Evolutionary conservation across 108 stramenopile species (phyloP).

Genomic region (Conticribra weissflogii): DNA sequence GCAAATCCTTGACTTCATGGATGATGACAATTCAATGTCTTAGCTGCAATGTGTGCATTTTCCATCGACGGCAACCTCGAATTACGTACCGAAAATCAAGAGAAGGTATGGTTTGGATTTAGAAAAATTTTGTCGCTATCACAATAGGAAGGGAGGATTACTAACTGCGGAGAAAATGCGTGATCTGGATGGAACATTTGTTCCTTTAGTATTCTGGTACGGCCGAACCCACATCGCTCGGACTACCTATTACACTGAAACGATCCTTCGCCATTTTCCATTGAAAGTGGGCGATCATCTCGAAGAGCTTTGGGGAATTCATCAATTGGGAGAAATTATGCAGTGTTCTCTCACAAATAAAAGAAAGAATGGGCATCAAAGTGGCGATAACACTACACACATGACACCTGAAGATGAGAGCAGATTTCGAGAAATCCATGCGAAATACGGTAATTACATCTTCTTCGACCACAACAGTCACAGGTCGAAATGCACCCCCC

Average conservation of each 20-base stretch:
- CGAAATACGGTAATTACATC: slow-evolving; percentile 38
- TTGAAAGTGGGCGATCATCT: slow-evolving; percentile 39
- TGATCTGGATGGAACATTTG: slow-evolving; percentile 4
- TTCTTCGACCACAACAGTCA: slow-evolving; percentile 16
- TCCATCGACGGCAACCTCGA: slow-evolving; percentile 39
- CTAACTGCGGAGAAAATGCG: not conserved
- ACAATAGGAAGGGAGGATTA: not conserved
- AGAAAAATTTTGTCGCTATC: not conserved
- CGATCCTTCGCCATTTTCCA: slow-evolving; percentile 11
- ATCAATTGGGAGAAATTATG: slow-evolving; percentile 30
- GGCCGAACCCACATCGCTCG: slow-evolving; percentile 37
- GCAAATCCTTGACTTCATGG: no score
- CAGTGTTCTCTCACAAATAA: not conserved
- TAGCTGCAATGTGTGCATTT: slow-evolving; percentile 50
- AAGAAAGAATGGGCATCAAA: not conserved
- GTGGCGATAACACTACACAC: no score
- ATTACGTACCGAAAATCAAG: slow-evolving; percentile 40
- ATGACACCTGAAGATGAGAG: slow-evolving; percentile 23
- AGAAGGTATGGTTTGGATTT: slow-evolving; percentile 41
- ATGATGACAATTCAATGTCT: no score
- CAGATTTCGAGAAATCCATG: slow-evolving; percentile 21
- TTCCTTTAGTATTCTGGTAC: slow-evolving; percentile 53
- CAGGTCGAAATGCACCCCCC: no score
- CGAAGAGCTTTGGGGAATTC: slow-evolving; percentile 42
- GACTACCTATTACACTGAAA: slow-evolving; percentile 31